A percentile compares a stretch with the other conserved stretches of the same genome.
Evolutionary conservation across 2,329 filamentous ascomycete genomes (phyloP).

Genomic region (Magnaporthiopsis poae): DNA sequence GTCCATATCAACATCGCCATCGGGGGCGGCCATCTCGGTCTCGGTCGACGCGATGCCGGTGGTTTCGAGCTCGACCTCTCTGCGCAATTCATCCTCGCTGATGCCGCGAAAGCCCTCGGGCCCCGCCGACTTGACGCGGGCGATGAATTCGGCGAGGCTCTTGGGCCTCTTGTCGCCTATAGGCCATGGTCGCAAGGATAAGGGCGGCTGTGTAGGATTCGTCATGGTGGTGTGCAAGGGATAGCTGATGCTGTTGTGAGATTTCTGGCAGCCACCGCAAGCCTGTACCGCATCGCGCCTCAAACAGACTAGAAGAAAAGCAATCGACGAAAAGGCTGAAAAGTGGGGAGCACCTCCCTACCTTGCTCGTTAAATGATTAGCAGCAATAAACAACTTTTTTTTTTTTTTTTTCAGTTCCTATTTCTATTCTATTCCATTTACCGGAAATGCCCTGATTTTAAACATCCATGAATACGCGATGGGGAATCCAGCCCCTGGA

Average conservation of each 20-base stretch:
- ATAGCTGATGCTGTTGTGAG: neutral
- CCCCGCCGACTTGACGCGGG: slow-evolving; percentile 61
- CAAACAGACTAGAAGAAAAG: no score
- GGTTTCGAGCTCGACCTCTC: slow-evolving; percentile 45
- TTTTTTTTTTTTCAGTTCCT: no score
- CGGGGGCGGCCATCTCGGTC: slow-evolving; percentile 22
- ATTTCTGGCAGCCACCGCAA: neutral
- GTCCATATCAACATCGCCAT: slow-evolving; percentile 35
- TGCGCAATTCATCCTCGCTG: slow-evolving; percentile 60
- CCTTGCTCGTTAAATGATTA: no score
- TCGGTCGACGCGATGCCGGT: slow-evolving; percentile 31
- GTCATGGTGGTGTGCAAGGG: slow-evolving; percentile 11
- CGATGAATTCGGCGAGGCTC: slow-evolving; percentile 63
- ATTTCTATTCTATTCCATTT: no score
- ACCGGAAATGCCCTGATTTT: no score
- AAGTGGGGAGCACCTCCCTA: no score
- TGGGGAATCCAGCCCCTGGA: no score
- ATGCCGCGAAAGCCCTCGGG: slow-evolving; percentile 74
- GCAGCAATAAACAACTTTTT: no score
- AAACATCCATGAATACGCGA: no score
- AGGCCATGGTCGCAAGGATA: slow-evolving; percentile 57
- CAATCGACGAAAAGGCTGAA: no score
- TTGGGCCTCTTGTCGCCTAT: slow-evolving; percentile 46
- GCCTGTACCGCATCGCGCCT: no score
- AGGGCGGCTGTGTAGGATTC: slow-evolving; percentile 20